A percentile compares a stretch with the other conserved stretches of the same genome.
phyloP scores from a whole-genome alignment of 2,329 filamentous ascomycete species.

The Alternaria panax region DNA sequence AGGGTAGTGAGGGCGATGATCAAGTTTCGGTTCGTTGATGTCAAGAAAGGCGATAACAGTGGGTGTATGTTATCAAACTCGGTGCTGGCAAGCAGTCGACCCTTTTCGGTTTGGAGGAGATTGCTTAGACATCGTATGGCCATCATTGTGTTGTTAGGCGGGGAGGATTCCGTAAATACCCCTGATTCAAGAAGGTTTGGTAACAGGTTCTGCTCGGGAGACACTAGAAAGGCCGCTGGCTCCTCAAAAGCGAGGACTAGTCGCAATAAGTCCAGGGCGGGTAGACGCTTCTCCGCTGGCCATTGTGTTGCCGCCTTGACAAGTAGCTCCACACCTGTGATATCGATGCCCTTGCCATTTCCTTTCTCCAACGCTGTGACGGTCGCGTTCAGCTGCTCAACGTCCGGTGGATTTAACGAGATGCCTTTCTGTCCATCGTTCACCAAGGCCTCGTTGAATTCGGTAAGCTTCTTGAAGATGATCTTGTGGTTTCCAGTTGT shows the following conservation, averaged over 20 bases:
- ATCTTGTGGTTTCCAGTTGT: slow-evolving; percentile 73
- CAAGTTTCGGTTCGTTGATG: slow-evolving; percentile 73
- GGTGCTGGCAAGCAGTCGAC: slow-evolving; percentile 65
- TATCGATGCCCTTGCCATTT: slow-evolving; percentile 49
- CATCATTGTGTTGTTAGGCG: slow-evolving; percentile 88
- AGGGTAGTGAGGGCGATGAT: slow-evolving; percentile 82
- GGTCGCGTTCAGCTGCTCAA: slow-evolving; percentile 68
- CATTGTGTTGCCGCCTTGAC: slow-evolving; percentile 78
- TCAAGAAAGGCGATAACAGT: slow-evolving; percentile 68
- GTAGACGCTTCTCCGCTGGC: slow-evolving; percentile 81
- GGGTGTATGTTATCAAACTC: slow-evolving; percentile 67
- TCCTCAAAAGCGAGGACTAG: slow-evolving; percentile 74
- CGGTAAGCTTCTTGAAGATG: slow-evolving; percentile 77
- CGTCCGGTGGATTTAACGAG: slow-evolving; percentile 75
- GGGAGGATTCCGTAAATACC: slow-evolving; percentile 64
- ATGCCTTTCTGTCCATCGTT: slow-evolving; percentile 74
- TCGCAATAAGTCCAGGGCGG: slow-evolving; percentile 87
- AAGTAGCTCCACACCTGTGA: slow-evolving; percentile 67
- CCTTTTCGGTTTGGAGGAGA: slow-evolving; percentile 77
- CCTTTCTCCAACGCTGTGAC: slow-evolving; percentile 68
- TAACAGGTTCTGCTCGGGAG: slow-evolving; percentile 65
- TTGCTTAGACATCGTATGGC: slow-evolving; percentile 82
- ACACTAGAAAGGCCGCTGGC: slow-evolving; percentile 67
- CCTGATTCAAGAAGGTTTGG: slow-evolving; percentile 65
- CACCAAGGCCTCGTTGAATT: slow-evolving; percentile 77